Base-by-base conservation (phyloP, 805 yeast species). In the Saccharomycopsis sp. region DNA sequence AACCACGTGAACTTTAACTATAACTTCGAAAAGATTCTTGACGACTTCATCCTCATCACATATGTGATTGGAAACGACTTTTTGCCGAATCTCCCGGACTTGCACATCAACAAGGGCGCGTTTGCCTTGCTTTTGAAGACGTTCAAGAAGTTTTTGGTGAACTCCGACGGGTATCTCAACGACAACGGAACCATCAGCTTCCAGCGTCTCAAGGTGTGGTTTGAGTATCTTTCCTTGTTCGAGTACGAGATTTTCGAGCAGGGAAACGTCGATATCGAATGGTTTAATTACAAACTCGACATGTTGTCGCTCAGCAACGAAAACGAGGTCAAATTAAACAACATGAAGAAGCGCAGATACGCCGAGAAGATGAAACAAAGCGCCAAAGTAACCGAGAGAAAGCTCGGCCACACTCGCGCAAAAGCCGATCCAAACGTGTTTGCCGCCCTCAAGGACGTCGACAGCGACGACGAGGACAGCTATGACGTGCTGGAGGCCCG, bases 61-160 rank as follows among this genome's bases (percentile, higher is more conserved):
- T 92, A 89, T 68, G 96, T 94, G 62, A 89, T 94, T 66, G 99
- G 99, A 67, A 94, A 94, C 69, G 99, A 94, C 79, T 94, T 94
- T 84, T 79, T 94, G 68, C 99, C 99, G 24, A 89, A 94, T 69
- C 80, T 96, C 65, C 99, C 99, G 0, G 96, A 92, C 71, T 78
- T 94, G 65, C 92, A 89, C 70, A 80, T 94, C 64, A 92, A 91
- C 69, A 94, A 92, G 66, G 98, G 97, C 65, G 99, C 98, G 0
- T 88, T 94, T 75, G 97, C 98, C n/a, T 80, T 91, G 34, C 78
- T 94, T 67, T 77, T 94, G 65, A 89, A 86, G 62, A 86, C 97
- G 15, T 94, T 94, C 75, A 94, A 92, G 70, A 84, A 83, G 66
- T 83, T 92, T 25, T 76, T 94, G 68, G 78, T 80, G 64, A 80